Evolutionary conservation across 352 stramenopile genomes (phyloP), one percentile per base, ranked within the genome.

Genomic region (Phytopythium oedochilum): DNA sequence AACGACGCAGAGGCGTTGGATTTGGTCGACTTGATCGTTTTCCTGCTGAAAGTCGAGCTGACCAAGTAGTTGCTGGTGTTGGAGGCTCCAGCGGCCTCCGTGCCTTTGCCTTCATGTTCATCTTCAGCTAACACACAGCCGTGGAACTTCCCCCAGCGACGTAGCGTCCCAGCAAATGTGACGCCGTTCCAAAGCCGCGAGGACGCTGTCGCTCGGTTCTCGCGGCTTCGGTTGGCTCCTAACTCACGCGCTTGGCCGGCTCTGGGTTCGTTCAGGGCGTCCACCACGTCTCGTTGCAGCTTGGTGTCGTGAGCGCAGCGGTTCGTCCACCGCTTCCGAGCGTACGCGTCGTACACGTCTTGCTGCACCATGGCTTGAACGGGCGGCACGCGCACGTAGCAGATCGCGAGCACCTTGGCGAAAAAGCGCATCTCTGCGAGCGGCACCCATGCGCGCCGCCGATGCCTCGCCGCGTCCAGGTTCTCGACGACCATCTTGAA

Each of bases 401-500:
- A 88, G 10, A 90, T 64, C 14, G 80, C 80, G n/a, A 88, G 67
- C 40, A 82, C 59, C 10, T 80, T 79, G n/a, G 75, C 77, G 55
- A 76, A 87, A 55, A 88, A 90, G 42, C 78, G 64, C 14, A 68
- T 72, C 60, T 90, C 77, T 5, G 70, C 53, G 20, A 83, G 65
- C 9, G 77, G 76, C 35, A 89, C 78, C 51, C 77, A 86, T n/a
- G 71, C 18, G 1, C 77, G 73, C 22, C 64, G 63, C 36, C 73
- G 78, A 5, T 58, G 45, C 10, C 71, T 66, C 0, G 69, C 75
- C 6, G 55, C 62, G 20, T 90, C 77, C 20, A 90, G 66, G 51
- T 70, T 88, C 52, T 88, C 77, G 12, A 74, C 62, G 4, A 83
- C 80, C 47, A 85, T 76, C 64, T 88, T 86, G 62, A 86, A 90